phyloP scores from a whole-genome alignment of 768 basidiomycete genomes.

The Crucibulum laeve region DNA sequence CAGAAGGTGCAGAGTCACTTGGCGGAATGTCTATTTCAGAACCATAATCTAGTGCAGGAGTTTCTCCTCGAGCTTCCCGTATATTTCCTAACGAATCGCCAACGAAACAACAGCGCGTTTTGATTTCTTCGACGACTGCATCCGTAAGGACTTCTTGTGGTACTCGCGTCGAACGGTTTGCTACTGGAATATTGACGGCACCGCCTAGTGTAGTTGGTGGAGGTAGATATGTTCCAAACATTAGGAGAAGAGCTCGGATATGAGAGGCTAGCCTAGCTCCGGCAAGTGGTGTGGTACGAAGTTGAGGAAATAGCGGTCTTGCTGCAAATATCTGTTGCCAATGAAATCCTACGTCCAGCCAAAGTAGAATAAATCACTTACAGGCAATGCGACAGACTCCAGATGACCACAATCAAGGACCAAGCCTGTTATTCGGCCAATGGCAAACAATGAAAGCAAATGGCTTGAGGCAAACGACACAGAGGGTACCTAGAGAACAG shows the following conservation, averaged over 20 bases:
- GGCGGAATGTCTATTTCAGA: conserved; percentile 37
- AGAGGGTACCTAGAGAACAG: conserved; percentile 69
- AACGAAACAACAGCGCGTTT: conserved; percentile 88
- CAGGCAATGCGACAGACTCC: conserved; percentile 86
- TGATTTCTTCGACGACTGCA: conserved; percentile 81
- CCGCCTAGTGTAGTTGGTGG: conserved; percentile 71
- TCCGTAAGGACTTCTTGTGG: conserved; percentile 81
- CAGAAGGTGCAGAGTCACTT: conserved; percentile 56
- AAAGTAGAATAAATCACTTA: conserved; percentile 31
- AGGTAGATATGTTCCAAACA: conserved; percentile 83
- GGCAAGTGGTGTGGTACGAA: conserved; percentile 84
- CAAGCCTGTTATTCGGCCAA: conserved; percentile 88
- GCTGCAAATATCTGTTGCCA: conserved; percentile 79
- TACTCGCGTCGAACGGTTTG: conserved; percentile 61
- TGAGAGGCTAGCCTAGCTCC: conserved; percentile 80
- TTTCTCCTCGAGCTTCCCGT: conserved; percentile 25
- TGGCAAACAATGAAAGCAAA: conserved; percentile 77
- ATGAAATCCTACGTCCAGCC: background rate
- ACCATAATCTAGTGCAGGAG: conserved; percentile 27
- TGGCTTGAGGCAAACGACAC: conserved; percentile 92
- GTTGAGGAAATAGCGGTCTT: conserved; percentile 77
- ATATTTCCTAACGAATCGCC: conserved; percentile 49
- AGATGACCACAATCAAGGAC: conserved; percentile 92
- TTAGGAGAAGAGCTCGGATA: conserved; percentile 73
- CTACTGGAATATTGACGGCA: conserved; percentile 55